A percentile compares a stretch with the other conserved stretches of the same genome.
phyloP scores from a whole-genome alignment of 305 asterid species.

The Rubia peregrina region DNA sequence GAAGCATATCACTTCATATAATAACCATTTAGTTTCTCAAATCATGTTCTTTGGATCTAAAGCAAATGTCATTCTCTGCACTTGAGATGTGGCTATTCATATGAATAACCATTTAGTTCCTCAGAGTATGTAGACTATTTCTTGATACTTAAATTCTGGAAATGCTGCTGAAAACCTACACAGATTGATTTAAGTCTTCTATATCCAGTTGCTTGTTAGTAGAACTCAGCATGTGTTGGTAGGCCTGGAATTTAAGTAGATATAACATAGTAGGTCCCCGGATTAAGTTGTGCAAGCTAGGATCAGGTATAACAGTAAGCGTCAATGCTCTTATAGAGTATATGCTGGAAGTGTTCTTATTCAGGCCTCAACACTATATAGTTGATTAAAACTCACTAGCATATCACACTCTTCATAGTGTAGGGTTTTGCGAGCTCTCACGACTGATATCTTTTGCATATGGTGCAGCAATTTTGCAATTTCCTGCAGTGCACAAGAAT shows the following conservation, averaged over 20 bases:
- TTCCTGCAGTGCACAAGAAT: constrained; percentile 78
- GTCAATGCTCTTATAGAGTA: background rate
- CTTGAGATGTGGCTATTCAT: too few relatives aligned
- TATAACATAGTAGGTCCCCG: background rate
- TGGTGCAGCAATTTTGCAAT: constrained; percentile 94
- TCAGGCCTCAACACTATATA: background rate
- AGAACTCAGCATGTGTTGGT: background rate
- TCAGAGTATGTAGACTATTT: background rate
- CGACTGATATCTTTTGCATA: constrained; percentile 33
- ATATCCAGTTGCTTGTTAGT: background rate
- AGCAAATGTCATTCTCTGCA: too few relatives aligned
- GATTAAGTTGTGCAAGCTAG: background rate
- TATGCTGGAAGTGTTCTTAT: background rate
- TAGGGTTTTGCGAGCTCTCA: constrained; percentile 9
- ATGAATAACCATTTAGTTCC: background rate
- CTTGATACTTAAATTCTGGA: background rate
- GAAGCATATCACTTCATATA: constrained; percentile 3
- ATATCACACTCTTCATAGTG: background rate
- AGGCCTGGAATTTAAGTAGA: background rate
- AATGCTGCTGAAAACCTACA: background rate
- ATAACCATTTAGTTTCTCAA: background rate
- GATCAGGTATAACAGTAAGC: background rate
- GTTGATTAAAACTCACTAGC: background rate
- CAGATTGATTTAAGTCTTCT: background rate
- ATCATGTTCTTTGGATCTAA: background rate